Evolutionary conservation across 2,329 filamentous ascomycete genomes (phyloP), one percentile per base, ranked within the genome.

Genomic region (Paraphoma chrysanthemicola): DNA sequence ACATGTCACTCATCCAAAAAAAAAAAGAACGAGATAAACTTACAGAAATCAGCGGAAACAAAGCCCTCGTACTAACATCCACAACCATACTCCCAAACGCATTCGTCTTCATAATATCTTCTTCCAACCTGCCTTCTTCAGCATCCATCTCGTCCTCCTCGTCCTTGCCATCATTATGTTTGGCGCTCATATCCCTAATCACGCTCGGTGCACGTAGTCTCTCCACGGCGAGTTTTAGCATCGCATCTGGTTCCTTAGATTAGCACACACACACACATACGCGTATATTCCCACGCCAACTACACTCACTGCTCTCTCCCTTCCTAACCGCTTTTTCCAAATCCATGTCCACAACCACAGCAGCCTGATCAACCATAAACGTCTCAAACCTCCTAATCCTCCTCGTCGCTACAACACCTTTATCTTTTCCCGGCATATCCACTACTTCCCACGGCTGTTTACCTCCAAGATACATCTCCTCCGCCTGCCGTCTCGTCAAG

Each of bases 361-460:
- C 54, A 16, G 66, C 64, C 23, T 66, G 63, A 43, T 70, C 68
- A 6, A 70, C 39, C 68, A 70, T 70, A 44, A 70, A 60, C 2
- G 65, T 69, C 44, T 69, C 66, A 29, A 53, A 66, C 36, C 60
- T 54, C 23, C 47, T 36, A 10, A 70, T 69, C 17, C 42, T 54
- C 0, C 66, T 41, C 10, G 64, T 67, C 0, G 66, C 64, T 0
- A 65, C 41, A 6, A 70, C 66, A 6, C 68, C 68, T 36, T 58
- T 66, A 16, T 54, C 68, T 33, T 70, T 70, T 1, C 65, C 65
- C 11, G 46, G 36, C 1, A 69, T 53, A 10, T 58, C 39, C 2
- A 59, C 48, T 10, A 68, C 46, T 41, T 59, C 51, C 50, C 62
- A 70, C 17, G 66, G 57, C 10, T 46, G 54, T 1, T 49, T n/a